Conservation (phyloP, 2,329 filamentous ascomycete genomes). For the Aspergillus unguis region DNA sequence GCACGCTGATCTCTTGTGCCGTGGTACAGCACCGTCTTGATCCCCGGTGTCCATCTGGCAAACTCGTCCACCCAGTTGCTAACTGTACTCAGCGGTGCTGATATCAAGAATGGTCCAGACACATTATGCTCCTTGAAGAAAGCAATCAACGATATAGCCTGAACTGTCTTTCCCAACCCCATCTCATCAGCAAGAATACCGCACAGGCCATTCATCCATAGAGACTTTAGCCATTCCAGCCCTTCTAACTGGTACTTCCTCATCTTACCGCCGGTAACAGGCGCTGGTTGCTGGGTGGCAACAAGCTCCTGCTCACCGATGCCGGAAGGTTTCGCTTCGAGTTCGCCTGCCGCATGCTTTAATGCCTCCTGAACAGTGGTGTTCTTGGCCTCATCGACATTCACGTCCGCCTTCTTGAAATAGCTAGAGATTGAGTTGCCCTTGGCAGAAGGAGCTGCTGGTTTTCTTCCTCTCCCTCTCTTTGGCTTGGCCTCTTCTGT, state of each 20-base stretch:
- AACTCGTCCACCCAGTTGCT: constrained; percentile 98
- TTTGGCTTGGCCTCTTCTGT: constrained; percentile 24
- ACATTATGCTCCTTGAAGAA: constrained; percentile 81
- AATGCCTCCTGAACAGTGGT: constrained; percentile 56
- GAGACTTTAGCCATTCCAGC: constrained; percentile 80
- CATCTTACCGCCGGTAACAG: constrained; percentile 86
- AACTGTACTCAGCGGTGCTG: constrained; percentile 84
- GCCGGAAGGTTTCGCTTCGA: constrained; percentile 57
- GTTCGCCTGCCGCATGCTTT: constrained; percentile 56
- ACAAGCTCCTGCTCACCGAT: constrained; percentile 66
- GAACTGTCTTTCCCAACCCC: constrained; percentile 89
- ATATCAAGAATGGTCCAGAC: constrained; percentile 86
- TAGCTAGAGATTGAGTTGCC: constrained; percentile 55
- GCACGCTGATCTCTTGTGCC: constrained; percentile 76
- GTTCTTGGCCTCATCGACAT: constrained; percentile 49
- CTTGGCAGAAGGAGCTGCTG: constrained; percentile 18
- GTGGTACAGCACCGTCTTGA: constrained; percentile 88
- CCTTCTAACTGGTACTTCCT: constrained; percentile 91
- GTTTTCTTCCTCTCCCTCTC: constrained; percentile 29
- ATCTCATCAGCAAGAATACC: constrained; percentile 93
- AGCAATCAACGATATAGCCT: constrained; percentile 83
- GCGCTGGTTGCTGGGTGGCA: constrained; percentile 80
- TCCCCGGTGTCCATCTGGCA: constrained; percentile 79
- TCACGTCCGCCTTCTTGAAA: constrained; percentile 58
- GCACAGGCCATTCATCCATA: constrained; percentile 87